These are phyloP conservation scores for Lyophyllum atratum DNA, from an alignment of 768 basidiomycete genomes.

Conservation along the genomic window DNA sequence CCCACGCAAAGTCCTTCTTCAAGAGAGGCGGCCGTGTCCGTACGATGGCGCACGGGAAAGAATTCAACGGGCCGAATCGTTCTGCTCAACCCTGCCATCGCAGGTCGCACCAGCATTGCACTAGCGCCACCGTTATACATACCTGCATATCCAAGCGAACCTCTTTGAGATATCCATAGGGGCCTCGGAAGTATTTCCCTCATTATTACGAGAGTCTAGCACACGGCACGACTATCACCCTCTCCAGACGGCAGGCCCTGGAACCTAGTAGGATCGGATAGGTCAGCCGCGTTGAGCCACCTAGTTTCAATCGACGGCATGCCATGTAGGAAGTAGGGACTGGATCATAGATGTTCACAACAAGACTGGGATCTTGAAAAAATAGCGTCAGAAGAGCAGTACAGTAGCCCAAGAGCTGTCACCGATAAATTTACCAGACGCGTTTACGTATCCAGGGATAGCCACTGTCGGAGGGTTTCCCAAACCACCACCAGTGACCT, in stretches of 20 bases:
- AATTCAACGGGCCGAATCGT: too few species aligned
- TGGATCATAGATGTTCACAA: background rate
- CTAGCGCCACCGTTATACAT: too few species aligned
- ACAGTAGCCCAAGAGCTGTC: too few species aligned
- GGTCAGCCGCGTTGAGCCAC: too few species aligned
- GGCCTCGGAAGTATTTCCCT: background rate
- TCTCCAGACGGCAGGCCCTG: background rate
- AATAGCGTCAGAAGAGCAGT: background rate
- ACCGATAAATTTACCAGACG: constrained; percentile 20
- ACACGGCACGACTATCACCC: background rate
- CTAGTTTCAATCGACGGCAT: background rate
- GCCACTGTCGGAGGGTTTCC: constrained; percentile 43
- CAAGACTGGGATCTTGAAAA: background rate
- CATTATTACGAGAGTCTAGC: background rate
- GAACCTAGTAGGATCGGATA: background rate
- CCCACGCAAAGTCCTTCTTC: too few species aligned
- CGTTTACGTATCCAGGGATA: constrained; percentile 42
- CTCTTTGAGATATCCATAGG: too few species aligned
- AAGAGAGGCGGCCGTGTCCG: too few species aligned
- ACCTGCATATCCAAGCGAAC: too few species aligned
- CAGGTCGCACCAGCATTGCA: too few species aligned
- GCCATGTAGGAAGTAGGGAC: background rate
- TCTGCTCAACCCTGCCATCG: too few species aligned
- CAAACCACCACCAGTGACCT: constrained; percentile 39
- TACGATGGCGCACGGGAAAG: too few species aligned